Evolutionary conservation across 352 stramenopile genomes (phyloP), one percentile per base, ranked within the genome.

Genomic region (Phytophthora melonis): DNA sequence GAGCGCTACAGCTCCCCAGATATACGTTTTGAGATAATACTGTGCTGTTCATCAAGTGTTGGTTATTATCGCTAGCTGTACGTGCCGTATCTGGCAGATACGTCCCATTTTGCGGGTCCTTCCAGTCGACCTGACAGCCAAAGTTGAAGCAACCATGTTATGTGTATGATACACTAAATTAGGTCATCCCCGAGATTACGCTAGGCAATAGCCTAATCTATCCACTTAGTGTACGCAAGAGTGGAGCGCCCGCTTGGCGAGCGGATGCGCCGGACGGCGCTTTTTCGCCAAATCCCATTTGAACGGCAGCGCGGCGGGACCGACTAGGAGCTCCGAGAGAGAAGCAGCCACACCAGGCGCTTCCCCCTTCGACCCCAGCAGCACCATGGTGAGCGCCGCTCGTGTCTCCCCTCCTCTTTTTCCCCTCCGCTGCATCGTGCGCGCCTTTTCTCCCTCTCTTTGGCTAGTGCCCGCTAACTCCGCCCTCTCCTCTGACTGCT

Each of bases 251-350:
- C 55, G 19, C 32, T 43, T 4, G 52, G 21, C n/a, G 21, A 69
- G 49, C 45, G 55, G 54, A 50, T 50, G 41, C 41, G 41, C 16
- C 43, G 39, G 18, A 50, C 41, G 41, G 41, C 41, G 41, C 41
- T 50, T 50, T 50, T 50, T 50, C 41, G 41, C 41, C 49, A 66
- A 70, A 70, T 66, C 71, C 52, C 67, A 76, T 78, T 78, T 75
- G 66, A 78, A 78, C 66, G 71, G 71, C 60, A 74, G 70, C 59
- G 55, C 43, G 66, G 64, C 27, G 47, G 50, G 55, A 67, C 62
- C 34, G 47, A 27, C n/a, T 45, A 53, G 60, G 56, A 69, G 70
- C 52, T 58, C 61, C 30, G 19, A 53, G 55, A 70, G 49, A 36
- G 41, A 19, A 50, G 16, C 41, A 50, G 13, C 41, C 45, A 16